Conservation (phyloP, 2,329 filamentous ascomycete genomes). For the Pestalotiopsis sp. region DNA sequence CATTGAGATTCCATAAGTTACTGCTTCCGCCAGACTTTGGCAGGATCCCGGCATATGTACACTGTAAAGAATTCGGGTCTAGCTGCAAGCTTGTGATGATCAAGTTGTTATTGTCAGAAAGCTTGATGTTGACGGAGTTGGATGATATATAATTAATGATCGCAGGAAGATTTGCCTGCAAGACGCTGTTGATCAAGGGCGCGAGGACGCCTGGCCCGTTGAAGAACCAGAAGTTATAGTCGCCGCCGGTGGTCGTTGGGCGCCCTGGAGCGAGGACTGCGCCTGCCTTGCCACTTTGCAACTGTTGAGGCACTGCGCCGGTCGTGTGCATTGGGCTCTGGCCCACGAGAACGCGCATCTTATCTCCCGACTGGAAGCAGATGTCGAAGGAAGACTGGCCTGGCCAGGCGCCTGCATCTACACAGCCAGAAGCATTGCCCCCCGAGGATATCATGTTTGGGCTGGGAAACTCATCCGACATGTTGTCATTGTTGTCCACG, state of each 20-base stretch:
- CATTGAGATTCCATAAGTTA: not conserved
- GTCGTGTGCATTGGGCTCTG: not conserved
- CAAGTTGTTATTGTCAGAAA: not conserved
- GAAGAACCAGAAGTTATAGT: not conserved
- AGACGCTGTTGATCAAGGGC: not conserved
- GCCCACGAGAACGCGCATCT: not conserved
- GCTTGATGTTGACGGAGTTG: not conserved
- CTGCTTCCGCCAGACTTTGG: not conserved
- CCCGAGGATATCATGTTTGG: not conserved
- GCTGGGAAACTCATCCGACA: not conserved
- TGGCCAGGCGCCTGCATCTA: not conserved
- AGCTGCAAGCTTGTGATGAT: not conserved
- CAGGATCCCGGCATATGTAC: not conserved
- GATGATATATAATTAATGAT: not conserved
- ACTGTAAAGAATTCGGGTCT: not conserved
- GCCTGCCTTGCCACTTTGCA: not conserved
- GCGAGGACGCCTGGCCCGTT: not conserved
- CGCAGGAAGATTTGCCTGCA: not conserved
- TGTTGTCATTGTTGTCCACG: not conserved
- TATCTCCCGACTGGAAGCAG: not conserved
- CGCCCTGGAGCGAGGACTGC: not conserved
- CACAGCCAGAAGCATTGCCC: not conserved
- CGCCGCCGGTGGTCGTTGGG: not conserved
- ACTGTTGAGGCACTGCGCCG: not conserved
- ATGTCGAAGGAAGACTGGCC: not conserved